These are phyloP conservation scores for Striga hermonthica DNA, from an alignment of 305 asterid genomes.

Conservation along the genomic window DNA sequence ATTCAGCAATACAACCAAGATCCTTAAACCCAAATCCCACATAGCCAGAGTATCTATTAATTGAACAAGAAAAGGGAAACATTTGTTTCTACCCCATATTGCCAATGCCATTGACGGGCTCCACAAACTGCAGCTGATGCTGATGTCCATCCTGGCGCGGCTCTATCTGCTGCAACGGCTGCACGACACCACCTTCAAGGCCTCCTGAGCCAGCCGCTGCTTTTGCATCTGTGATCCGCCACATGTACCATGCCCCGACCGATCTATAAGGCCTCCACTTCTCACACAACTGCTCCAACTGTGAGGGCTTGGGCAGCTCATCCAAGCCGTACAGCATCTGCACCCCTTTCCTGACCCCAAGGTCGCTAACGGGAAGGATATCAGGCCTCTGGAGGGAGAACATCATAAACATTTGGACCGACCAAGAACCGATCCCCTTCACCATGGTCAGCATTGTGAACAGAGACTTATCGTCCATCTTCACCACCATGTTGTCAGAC, in stretches of 20 bases:
- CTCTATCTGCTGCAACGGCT: slow-evolving; percentile 69
- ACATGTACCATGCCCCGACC: slow-evolving; percentile 96
- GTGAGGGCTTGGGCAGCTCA: slow-evolving; percentile 86
- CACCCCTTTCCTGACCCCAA: slow-evolving; percentile 97
- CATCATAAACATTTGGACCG: slow-evolving; percentile 97
- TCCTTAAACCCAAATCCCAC: slow-evolving; percentile 9
- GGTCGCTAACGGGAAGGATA: slow-evolving; percentile 90
- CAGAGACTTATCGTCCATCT: slow-evolving; percentile 90
- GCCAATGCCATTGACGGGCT: slow-evolving; percentile 67
- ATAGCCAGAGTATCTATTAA: not conserved
- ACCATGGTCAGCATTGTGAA: slow-evolving; percentile 95
- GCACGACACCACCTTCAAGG: slow-evolving; percentile 48
- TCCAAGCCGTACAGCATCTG: slow-evolving; percentile 73
- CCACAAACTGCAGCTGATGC: slow-evolving; percentile 75
- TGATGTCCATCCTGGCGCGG: slow-evolving; percentile 59
- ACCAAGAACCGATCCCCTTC: slow-evolving; percentile 97
- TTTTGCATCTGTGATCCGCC: slow-evolving; percentile 82
- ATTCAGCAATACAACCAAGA: not conserved
- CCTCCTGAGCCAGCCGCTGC: slow-evolving; percentile 44
- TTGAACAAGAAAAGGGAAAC: slow-evolving; percentile 27
- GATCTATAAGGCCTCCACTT: slow-evolving; percentile 96
- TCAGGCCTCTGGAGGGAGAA: slow-evolving; percentile 91
- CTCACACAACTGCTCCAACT: slow-evolving; percentile 87
- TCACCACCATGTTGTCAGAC: slow-evolving; percentile 73
- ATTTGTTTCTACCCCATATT: slow-evolving; percentile 57